Conservation (phyloP, 2,329 filamentous ascomycete genomes). For the Cytospora schulzeri region DNA sequence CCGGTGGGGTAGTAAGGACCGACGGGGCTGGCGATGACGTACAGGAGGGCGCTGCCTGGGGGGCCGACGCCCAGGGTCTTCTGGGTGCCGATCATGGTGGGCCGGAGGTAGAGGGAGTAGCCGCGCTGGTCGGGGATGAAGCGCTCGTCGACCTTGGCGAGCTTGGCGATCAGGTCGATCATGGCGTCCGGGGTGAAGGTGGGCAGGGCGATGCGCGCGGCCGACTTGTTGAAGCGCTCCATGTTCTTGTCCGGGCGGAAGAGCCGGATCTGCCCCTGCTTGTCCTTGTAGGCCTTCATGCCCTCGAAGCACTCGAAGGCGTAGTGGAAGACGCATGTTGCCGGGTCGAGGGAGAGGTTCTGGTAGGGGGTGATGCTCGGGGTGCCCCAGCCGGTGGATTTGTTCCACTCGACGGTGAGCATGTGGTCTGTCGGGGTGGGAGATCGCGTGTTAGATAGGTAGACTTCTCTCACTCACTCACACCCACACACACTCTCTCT, state of each 20-base stretch:
- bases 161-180: conserved; percentile 78
- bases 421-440: conserved; percentile 74
- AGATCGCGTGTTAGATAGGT: background rate
- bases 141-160: conserved; percentile 78
- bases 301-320: conserved; percentile 98
- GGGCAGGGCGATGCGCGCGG: conserved; percentile 87
- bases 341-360: conserved; percentile 93
- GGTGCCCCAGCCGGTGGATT: conserved; percentile 77
- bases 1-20: conserved; percentile 98
- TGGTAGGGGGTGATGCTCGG: conserved; percentile 91
- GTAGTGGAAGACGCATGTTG: conserved; percentile 97
- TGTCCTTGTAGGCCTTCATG: conserved; percentile 98
- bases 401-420: conserved; percentile 92
- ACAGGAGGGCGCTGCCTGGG: conserved; percentile 90
- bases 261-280: conserved; percentile 73
- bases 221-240: conserved; percentile 88
- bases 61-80: conserved; percentile 88
- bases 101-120: conserved; percentile 93
- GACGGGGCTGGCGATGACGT: conserved; percentile 93
- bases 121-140: conserved; percentile 87
- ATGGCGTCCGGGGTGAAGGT: conserved; percentile 76
- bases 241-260: conserved; percentile 98
- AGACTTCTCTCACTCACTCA: background rate
- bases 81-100: conserved; percentile 97
- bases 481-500: too few relatives aligned